Evolutionary conservation across 805 yeast genomes (phyloP).

Genomic region (Kodamaea hsintzibuensis): DNA sequence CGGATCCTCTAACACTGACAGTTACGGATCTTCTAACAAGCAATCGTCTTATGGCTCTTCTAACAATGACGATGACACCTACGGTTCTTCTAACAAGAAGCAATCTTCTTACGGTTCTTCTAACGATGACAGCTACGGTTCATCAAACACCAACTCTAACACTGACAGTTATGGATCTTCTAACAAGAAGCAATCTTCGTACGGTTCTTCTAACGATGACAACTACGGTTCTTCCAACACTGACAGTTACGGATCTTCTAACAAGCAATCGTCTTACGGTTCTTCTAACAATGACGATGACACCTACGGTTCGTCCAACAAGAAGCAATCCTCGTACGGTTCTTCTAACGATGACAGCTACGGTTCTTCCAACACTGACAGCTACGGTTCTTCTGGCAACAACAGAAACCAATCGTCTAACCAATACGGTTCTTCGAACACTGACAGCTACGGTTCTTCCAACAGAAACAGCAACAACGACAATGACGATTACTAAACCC

Average conservation of each 20-base stretch:
- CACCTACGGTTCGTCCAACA: conserved; percentile 23
- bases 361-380: conserved; percentile 17
- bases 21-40: conserved; percentile 14
- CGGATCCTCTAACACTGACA: conserved; percentile 19
- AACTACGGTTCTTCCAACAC: conserved; percentile 19
- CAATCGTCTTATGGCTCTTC: conserved; percentile 21
- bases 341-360: conserved; percentile 18
- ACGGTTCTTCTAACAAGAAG: conserved; percentile 19
- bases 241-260: conserved; percentile 19
- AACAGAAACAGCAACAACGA: conserved; percentile 16
- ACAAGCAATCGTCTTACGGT: conserved; percentile 16
- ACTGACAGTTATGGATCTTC: conserved; percentile 22
- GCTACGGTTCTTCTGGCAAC: conserved; percentile 23
- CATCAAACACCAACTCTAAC: conserved; percentile 16
- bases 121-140: conserved; percentile 9
- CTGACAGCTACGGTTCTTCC: conserved; percentile 22
- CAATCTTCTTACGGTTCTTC: conserved; percentile 21
- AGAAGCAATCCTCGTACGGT: conserved; percentile 26
- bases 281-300: conserved; percentile 15
- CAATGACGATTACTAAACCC: conserved; percentile 6
- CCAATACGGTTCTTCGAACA: conserved; percentile 14
- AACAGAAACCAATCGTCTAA: conserved; percentile 22
- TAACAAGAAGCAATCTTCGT: conserved; percentile 17
- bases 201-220: conserved; percentile 25
- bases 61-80: conserved; percentile 22